These are phyloP conservation scores for Gloeopeniophorella convolvens DNA, from an alignment of 768 basidiomycete species.

Conservation along the genomic window DNA sequence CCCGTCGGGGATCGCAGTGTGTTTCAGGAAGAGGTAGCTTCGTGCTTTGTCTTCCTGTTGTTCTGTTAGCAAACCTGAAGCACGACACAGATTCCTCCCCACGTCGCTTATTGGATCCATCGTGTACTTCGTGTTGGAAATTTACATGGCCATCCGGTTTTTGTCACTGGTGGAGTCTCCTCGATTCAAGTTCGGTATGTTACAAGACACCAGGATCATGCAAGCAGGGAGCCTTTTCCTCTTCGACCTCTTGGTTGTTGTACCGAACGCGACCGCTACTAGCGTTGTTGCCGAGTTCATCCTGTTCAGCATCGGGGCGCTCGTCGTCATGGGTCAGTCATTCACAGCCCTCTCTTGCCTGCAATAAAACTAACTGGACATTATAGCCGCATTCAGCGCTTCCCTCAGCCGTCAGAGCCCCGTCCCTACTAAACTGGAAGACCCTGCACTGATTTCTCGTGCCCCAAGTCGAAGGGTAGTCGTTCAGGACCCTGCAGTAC, in stretches of 20 bases:
- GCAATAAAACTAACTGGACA: conserved; percentile 1
- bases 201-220: conserved; percentile 29
- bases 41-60: neutral
- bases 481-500: neutral
- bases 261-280: conserved; percentile 31
- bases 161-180: conserved; percentile 26
- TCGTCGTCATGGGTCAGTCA: conserved; percentile 37
- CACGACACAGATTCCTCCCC: conserved; percentile 32
- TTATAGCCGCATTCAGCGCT: conserved; percentile 21
- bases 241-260: conserved; percentile 37
- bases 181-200: conserved; percentile 17
- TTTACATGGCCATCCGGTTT: conserved; percentile 33
- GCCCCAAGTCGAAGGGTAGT: neutral
- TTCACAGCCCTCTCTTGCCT: conserved; percentile 1
- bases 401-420: neutral
- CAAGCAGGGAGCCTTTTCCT: conserved; percentile 36
- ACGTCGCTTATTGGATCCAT: conserved; percentile 32
- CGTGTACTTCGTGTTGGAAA: conserved; percentile 33
- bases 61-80: conserved; percentile 7
- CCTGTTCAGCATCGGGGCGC: conserved; percentile 36
- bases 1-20: neutral
- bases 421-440: neutral
- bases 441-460: neutral
- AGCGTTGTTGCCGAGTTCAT: conserved; percentile 35
- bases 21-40: conserved; percentile 12